A percentile compares a stretch with the other conserved stretches of the same genome.
phyloP scores from a whole-genome alignment of 805 yeast species.

The Starmerella asiatica region DNA sequence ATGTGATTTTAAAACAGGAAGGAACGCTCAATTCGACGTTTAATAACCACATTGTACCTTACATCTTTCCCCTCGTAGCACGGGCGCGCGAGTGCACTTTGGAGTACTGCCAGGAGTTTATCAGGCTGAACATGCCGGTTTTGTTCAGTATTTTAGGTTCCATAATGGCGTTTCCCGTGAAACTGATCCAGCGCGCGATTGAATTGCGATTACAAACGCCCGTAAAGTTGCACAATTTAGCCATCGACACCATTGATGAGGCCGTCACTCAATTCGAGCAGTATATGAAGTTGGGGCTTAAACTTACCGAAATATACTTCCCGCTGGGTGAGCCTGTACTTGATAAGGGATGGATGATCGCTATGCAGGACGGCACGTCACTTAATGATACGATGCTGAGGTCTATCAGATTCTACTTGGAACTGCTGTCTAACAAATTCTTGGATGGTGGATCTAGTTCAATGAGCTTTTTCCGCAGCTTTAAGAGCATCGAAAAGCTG shows the following conservation, averaged over 20 bases:
- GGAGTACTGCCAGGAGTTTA: conserved; percentile 46
- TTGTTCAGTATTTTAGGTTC: conserved; percentile 42
- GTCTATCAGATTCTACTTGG: conserved; percentile 59
- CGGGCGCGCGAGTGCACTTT: conserved; percentile 66
- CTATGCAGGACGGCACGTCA: conserved; percentile 43
- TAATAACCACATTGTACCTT: conserved; percentile 49
- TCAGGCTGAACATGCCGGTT: conserved; percentile 55
- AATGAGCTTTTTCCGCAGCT: conserved; percentile 51
- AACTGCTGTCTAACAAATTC: conserved; percentile 59
- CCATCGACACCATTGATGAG: conserved; percentile 93
- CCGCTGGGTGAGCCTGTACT: conserved; percentile 40
- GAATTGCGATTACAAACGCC: conserved; percentile 65
- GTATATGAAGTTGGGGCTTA: conserved; percentile 61
- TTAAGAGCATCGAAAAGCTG: conserved; percentile 81
- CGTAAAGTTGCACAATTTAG: conserved; percentile 62
- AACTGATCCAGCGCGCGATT: conserved; percentile 65
- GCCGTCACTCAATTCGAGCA: conserved; percentile 73
- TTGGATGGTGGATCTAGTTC: conserved; percentile 54
- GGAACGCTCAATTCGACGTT: conserved; percentile 40
- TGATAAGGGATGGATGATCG: conserved; percentile 57
- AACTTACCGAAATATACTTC: conserved; percentile 52
- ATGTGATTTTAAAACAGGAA: conserved; percentile 56
- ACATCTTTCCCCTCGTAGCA: conserved; percentile 66
- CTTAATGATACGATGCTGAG: conserved; percentile 57
- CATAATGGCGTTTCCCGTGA: conserved; percentile 62